Conservation (phyloP, 495 filamentous ascomycete species). For the Acidomyces sp. region DNA sequence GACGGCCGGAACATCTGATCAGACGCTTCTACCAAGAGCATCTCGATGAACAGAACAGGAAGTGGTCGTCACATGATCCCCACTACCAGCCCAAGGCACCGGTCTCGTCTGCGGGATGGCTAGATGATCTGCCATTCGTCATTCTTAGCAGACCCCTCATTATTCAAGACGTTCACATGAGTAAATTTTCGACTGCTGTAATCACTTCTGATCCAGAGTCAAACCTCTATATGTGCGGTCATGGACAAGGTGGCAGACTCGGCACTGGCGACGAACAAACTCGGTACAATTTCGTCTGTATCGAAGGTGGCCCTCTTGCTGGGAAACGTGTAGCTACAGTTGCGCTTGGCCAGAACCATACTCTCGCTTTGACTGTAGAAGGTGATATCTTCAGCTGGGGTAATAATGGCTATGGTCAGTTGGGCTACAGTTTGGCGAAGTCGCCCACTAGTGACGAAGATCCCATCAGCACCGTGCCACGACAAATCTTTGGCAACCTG, state of each 20-base stretch:
- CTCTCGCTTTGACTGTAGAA: conserved; percentile 63
- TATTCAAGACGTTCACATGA: conserved; percentile 66
- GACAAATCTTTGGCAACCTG: conserved; percentile 80
- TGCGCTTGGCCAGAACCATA: conserved; percentile 83
- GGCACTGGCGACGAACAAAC: conserved; percentile 85
- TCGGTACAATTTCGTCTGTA: conserved; percentile 66
- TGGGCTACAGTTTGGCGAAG: conserved; percentile 61
- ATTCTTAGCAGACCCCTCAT: conserved; percentile 56
- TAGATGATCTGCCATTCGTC: conserved; percentile 49
- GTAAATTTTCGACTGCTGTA: conserved; percentile 84
- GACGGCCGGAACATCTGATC: conserved; percentile 69
- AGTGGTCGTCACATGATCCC: conserved; percentile 20
- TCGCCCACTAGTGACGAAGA: conserved; percentile 49
- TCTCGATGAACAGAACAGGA: conserved; percentile 20
- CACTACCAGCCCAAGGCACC: conserved; percentile 8
- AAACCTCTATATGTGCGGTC: conserved; percentile 87
- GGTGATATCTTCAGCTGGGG: conserved; percentile 91
- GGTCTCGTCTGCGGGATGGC: conserved; percentile 5
- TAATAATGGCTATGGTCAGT: conserved; percentile 70
- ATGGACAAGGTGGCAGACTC: conserved; percentile 78
- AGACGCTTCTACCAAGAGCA: conserved; percentile 44
- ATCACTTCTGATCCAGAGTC: conserved; percentile 80
- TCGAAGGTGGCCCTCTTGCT: conserved; percentile 57
- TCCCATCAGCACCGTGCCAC: conserved; percentile 63
- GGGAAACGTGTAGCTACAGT: conserved; percentile 58